Evolutionary conservation across 805 yeast species (phyloP).

Genomic region (Metschnikowia aberdeeniae): DNA sequence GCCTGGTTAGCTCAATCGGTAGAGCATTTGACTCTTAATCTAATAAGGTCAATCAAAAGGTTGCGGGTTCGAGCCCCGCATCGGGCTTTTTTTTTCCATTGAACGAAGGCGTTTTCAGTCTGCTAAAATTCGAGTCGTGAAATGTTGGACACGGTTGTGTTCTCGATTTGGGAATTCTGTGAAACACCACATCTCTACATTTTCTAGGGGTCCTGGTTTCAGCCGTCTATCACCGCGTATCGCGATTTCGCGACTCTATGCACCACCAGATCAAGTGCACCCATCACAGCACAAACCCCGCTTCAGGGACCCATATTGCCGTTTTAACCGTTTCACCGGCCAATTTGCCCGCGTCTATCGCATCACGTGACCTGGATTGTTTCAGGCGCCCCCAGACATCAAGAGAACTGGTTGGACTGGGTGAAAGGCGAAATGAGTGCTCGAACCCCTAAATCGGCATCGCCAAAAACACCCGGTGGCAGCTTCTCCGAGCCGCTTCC

Average conservation of each 20-base stretch:
- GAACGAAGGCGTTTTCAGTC: not conserved
- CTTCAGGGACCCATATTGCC: not conserved
- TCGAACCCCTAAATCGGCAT: not conserved
- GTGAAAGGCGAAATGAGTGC: not conserved
- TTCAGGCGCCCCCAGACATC: no score
- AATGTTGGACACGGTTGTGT: no score
- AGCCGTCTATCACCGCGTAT: not conserved
- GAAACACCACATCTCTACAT: not conserved
- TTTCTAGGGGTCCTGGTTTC: no score
- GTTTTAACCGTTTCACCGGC: no score
- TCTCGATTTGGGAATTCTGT: not conserved
- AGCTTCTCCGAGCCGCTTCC: not conserved
- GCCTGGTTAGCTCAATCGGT: conserved; percentile 18
- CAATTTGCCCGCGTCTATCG: no score
- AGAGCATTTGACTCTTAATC: conserved; percentile 23
- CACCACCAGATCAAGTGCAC: conserved; percentile 1
- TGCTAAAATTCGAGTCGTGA: not conserved
- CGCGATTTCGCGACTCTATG: conserved; percentile 1
- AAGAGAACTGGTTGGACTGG: not conserved
- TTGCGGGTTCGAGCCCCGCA: conserved; percentile 25
- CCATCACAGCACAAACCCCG: not conserved
- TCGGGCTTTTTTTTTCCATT: conserved; percentile 17
- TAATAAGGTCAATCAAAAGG: conserved; percentile 22
- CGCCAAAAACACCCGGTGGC: conserved; percentile 5
- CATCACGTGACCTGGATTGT: no score